phyloP scores from a whole-genome alignment of 805 yeast genomes.

The Teunomyces stri region DNA sequence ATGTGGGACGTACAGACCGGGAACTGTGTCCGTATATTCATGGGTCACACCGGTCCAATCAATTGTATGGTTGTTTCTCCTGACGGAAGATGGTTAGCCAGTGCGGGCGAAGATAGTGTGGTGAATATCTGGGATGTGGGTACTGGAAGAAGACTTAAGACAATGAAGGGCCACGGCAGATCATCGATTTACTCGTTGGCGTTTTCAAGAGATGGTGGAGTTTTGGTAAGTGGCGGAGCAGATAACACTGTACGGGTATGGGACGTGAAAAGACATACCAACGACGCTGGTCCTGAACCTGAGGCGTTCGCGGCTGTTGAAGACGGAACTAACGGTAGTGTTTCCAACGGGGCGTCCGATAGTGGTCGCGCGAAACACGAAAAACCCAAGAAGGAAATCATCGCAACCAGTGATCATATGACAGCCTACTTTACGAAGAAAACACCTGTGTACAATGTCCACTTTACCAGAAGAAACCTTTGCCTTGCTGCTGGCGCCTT shows the following conservation, averaged over 20 bases:
- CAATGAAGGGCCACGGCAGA: constrained; percentile 94
- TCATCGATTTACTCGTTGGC: constrained; percentile 80
- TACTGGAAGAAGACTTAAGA: constrained; percentile 80
- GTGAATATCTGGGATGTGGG: constrained; percentile 94
- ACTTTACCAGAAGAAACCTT: constrained; percentile 85
- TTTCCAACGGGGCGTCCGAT: constrained; percentile 10
- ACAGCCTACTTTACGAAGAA: constrained; percentile 91
- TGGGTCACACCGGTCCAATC: constrained; percentile 90
- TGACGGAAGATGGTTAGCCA: constrained; percentile 94
- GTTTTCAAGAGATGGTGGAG: constrained; percentile 84
- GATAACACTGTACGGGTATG: constrained; percentile 93
- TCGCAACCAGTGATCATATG: constrained; percentile 87
- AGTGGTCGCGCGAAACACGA: constrained; percentile 32
- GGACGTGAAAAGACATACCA: constrained; percentile 87
- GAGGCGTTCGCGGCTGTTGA: constrained; percentile 50
- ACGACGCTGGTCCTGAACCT: constrained; percentile 74
- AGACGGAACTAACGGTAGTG: constrained; percentile 8
- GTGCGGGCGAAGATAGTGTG: constrained; percentile 90
- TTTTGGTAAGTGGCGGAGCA: constrained; percentile 87
- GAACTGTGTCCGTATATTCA: constrained; percentile 82
- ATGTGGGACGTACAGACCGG: constrained; percentile 98
- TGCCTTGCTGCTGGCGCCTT: constrained; percentile 94
- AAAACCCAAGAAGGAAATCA: constrained; percentile 60
- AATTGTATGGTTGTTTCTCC: constrained; percentile 87
- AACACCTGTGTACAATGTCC: constrained; percentile 91